phyloP scores from a whole-genome alignment of 2,329 filamentous ascomycete genomes.

The Penicillium sp. region DNA sequence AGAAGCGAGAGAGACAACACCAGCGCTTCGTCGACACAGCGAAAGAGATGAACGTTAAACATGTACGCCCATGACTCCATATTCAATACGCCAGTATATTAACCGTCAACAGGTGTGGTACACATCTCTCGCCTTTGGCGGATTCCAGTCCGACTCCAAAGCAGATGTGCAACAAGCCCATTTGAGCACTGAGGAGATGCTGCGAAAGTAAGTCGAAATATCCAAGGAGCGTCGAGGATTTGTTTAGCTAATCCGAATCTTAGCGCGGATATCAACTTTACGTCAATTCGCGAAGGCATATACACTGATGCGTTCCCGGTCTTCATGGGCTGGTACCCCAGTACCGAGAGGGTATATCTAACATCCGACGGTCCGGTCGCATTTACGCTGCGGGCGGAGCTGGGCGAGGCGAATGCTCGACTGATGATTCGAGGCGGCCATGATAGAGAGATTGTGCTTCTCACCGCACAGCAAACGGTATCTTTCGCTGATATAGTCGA shows the following conservation, averaged over 20 bases:
- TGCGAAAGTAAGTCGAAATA: constrained; percentile 37
- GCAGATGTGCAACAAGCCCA: constrained; percentile 62
- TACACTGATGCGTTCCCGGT: constrained; percentile 63
- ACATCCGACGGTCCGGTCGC: constrained; percentile 48
- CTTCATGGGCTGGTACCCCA: constrained; percentile 52
- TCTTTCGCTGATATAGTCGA: constrained; percentile 38
- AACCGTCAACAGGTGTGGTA: constrained; percentile 51
- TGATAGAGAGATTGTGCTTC: constrained; percentile 38
- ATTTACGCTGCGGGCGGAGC: constrained; percentile 54
- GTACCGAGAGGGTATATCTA: constrained; percentile 30
- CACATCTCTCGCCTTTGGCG: constrained; percentile 60
- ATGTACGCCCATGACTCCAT: constrained; percentile 38
- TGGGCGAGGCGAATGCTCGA: constrained; percentile 57
- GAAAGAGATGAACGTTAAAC: constrained; percentile 51
- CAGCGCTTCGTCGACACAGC: constrained; percentile 56
- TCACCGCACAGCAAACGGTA: constrained; percentile 41
- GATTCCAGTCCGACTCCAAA: constrained; percentile 38
- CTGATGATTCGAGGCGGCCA: constrained; percentile 48
- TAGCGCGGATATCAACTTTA: constrained; percentile 49
- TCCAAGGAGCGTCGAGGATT: not conserved
- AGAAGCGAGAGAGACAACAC: constrained; percentile 51
- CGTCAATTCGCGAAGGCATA: constrained; percentile 59
- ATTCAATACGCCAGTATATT: constrained; percentile 55
- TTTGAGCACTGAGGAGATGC: constrained; percentile 57
- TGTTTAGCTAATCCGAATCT: not conserved